Conservation (phyloP, 176 grass and related monocot genomes). For the Paspalum vaginatum region DNA sequence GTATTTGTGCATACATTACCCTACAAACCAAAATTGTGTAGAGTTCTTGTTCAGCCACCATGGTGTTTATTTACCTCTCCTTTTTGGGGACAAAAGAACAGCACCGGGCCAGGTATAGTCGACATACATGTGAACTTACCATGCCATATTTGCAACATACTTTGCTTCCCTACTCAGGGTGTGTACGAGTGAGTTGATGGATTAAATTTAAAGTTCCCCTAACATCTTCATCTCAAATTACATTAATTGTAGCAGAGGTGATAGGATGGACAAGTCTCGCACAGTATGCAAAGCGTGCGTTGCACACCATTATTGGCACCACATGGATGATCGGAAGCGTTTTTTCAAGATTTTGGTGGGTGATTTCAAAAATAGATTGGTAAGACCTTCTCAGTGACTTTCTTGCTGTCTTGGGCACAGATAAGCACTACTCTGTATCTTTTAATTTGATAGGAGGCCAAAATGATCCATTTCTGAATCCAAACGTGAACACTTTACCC, state of each 20-base stretch:
- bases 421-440: background rate
- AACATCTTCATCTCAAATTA: slow-evolving; percentile 1
- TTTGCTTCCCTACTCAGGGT: slow-evolving; percentile 10
- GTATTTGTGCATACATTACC: background rate
- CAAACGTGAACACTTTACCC: slow-evolving; percentile 5
- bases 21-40: background rate
- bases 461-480: background rate
- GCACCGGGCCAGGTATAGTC: background rate
- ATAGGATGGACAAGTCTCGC: slow-evolving; percentile 19
- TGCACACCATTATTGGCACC: slow-evolving; percentile 31
- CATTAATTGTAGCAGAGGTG: background rate
- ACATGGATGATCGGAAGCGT: slow-evolving; percentile 10
- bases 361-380: slow-evolving; percentile 42
- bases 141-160: background rate
- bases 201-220: background rate
- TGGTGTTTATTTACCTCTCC: background rate
- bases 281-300: slow-evolving; percentile 17
- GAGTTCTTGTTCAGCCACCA: background rate
- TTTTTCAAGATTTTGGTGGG: slow-evolving; percentile 47
- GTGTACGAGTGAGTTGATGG: background rate
- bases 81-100: background rate
- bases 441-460: background rate
- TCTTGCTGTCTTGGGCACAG: background rate
- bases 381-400: slow-evolving; percentile 11
- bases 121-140: slow-evolving; percentile 6